Base-by-base conservation (phyloP, 73 alveolate genomes). In the Symbiodinium natans region DNA sequence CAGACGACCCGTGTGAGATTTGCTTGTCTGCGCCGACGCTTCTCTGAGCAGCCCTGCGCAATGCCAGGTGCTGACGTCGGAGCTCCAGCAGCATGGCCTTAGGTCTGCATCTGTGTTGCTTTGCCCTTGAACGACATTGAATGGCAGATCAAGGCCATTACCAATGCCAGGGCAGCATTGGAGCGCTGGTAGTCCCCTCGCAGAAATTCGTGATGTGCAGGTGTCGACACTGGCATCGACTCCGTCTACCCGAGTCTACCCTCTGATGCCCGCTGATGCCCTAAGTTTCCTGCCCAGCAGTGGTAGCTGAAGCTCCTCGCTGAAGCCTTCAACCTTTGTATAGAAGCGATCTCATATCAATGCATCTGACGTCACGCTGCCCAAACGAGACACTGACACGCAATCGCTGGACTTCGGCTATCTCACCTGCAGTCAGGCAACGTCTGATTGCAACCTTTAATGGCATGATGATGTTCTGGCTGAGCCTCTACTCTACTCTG, bases 11-110 rank as follows among this genome's bases (percentile, higher is more conserved):
- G n/a, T 48, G 10, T 48, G 68, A 11, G 68, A 6, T 21, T 27
- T 3, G 68, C 68, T 52, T 27, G 68, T 0, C 68, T 27, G 0
- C 68, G 68, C 0, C 17, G 77, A 5, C 33, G 77, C 31, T 3
- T 19, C 77, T 63, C 7, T 21, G 77, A 63, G 77, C 40, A 11
- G 77, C 7, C 36, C 77, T 63, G 17, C 77, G 77, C 29, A 63
- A 34, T 63, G 0, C 36, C 10, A 73, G 41, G 31, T 34, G 25
- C 41, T 73, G 84, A 13, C 42, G 6, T 10, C 84, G 40, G 25
- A 73, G 84, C 84, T n/a, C 84, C 43, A 73, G 84, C 84, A 73
- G 23, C 43, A 73, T 33, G 42, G 84, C 84, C 77, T 63, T 27
- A 34, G 33, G 34, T 0, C 19, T 56, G 31, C 75, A 1, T 27